Percentiles rank a stretch among this genome's conserved stretches.
Evolutionary conservation across 1,139 yeast species (phyloP).

Genomic region (Hanseniaspora gamundiae): DNA sequence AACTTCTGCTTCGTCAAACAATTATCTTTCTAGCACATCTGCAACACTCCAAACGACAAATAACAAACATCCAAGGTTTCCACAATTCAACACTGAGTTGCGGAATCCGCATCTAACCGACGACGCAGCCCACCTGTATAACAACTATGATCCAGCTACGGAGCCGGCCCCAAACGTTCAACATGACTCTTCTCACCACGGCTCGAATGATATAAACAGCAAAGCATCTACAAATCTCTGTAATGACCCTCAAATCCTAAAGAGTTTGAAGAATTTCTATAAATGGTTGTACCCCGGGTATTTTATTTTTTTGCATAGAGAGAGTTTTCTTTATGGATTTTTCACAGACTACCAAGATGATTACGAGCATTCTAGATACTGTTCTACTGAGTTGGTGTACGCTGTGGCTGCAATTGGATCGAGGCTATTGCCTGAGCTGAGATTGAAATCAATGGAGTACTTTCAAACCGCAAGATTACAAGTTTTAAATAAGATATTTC

Average conservation of each 20-base stretch:
- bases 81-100: no score
- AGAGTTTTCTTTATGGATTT: conserved; percentile 48
- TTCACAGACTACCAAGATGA: conserved; percentile 29
- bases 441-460: conserved; percentile 27
- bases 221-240: conserved; percentile 10
- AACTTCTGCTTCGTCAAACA: no score
- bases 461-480: conserved; percentile 23
- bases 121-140: no score
- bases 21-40: no score
- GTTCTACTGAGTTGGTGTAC: conserved; percentile 38
- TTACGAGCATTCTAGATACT: conserved; percentile 30
- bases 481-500: conserved; percentile 23
- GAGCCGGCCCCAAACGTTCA: background rate
- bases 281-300: conserved; percentile 58
- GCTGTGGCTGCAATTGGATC: conserved; percentile 45
- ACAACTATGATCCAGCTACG: no score
- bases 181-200: conserved; percentile 1
- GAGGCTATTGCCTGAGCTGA: conserved; percentile 31
- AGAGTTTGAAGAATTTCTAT: conserved; percentile 44
- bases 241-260: conserved; percentile 24
- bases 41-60: no score
- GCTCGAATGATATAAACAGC: conserved; percentile 27
- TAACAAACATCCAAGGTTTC: no score
- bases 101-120: no score
- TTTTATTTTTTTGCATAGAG: conserved; percentile 50